Conservation (phyloP, 768 basidiomycete species). For the Tulasnella calospora region DNA sequence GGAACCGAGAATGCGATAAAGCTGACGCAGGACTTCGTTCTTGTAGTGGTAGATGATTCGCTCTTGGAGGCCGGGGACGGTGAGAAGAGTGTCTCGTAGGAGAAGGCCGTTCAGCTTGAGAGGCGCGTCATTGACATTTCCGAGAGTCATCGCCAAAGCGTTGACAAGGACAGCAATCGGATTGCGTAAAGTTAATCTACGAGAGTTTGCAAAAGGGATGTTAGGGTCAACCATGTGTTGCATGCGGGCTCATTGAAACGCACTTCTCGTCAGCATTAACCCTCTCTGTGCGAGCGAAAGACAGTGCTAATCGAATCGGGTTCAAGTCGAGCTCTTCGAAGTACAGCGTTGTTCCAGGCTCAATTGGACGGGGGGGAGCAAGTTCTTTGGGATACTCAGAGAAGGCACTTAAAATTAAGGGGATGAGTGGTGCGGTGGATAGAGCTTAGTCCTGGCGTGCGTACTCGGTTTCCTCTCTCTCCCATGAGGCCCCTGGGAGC, state of each 20-base stretch:
- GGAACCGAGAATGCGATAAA: slow-evolving; percentile 95
- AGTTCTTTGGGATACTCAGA: slow-evolving; percentile 64
- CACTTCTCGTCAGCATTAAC: slow-evolving; percentile 92
- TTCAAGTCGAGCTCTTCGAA: slow-evolving; percentile 95
- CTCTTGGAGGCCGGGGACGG: slow-evolving; percentile 73
- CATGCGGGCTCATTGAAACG: slow-evolving; percentile 32
- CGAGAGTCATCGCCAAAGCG: slow-evolving; percentile 92
- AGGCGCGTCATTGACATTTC: slow-evolving; percentile 94
- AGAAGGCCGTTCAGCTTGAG: slow-evolving; percentile 90
- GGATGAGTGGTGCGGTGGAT: not conserved
- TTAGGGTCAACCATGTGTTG: not conserved
- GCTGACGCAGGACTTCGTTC: slow-evolving; percentile 86
- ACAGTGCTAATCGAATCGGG: slow-evolving; percentile 84
- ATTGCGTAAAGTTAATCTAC: slow-evolving; percentile 52
- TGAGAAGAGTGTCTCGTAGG: slow-evolving; percentile 89
- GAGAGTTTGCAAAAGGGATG: not conserved
- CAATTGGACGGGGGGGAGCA: slow-evolving; percentile 61
- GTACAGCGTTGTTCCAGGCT: slow-evolving; percentile 73
- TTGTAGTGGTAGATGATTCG: slow-evolving; percentile 89
- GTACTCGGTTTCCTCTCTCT: slow-evolving; percentile 69
- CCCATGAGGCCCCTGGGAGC: slow-evolving; percentile 88
- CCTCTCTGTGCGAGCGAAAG: slow-evolving; percentile 95
- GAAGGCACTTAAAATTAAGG: slow-evolving; percentile 50
- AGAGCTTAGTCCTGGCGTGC: slow-evolving; percentile 31
- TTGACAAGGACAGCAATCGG: slow-evolving; percentile 91